Base-by-base conservation (phyloP, 306 rosid genomes). In the Trifolium dubium region DNA sequence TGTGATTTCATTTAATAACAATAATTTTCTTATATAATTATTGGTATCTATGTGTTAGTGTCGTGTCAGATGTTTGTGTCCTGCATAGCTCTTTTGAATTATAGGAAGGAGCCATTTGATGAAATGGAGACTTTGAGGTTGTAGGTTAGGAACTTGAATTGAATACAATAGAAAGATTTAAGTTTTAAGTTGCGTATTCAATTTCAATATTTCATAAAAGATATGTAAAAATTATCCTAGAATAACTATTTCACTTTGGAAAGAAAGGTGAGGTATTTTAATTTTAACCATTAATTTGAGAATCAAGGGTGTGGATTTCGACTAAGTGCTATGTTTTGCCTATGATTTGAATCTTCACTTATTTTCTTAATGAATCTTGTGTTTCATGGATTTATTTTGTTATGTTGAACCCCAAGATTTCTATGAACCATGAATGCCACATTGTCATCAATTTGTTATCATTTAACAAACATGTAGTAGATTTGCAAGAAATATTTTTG, bases 401-500 rank as follows among this genome's bases (percentile, higher is more conserved):
- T 66, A 55, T 53, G 55, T 39, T 66, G 47, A 40, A 53, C 35
- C 73, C 35, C 29, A n/a, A 12, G 0, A 15, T 41, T 75, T 41
- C 66, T 65, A 11, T 11, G 39, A 37, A 39, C 10, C 10, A 39
- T 53, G 43, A 9, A 23, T 29, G 32, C 19, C 34, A n/a, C 40
- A 69, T n/a, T 75, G 13, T 53, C 23, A 15, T 54, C 37, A 12
- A 56, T 35, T 66, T 76, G 29, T 47, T 15, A 10, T 77, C 58
- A 44, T 77, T 40, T 76, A 23, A 47, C 49, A 31, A 18, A 19
- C 11, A 29, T 17, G 51, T 47, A 58, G 44, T 67, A 61, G 43
- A 50, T 39, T 55, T 73, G 8, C 28, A 0, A 49, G 41, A 67
- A 51, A 2, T 35, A 43, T 18, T 60, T 47, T 59, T 46, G 2